Evolutionary conservation across 1,139 yeast genomes (phyloP).

Genomic region (Suhomyces panamericanus): DNA sequence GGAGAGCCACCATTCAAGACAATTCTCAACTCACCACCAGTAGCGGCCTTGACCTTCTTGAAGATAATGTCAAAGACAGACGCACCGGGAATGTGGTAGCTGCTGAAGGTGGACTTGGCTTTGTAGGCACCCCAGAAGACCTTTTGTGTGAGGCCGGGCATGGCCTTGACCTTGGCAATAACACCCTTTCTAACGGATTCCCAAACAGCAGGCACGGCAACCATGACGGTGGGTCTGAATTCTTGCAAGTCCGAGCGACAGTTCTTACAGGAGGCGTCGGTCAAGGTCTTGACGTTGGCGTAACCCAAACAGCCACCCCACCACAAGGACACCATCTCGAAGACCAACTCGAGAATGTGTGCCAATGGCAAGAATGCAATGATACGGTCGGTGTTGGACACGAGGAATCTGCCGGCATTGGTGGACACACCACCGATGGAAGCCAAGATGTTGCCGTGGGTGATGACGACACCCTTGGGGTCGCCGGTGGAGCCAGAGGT

Average conservation of each 20-base stretch:
- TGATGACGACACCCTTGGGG: constrained; percentile 94
- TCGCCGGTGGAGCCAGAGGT: constrained; percentile 98
- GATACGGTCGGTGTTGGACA: constrained; percentile 61
- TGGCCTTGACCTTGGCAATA: constrained; percentile 65
- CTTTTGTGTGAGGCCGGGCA: constrained; percentile 69
- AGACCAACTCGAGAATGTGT: constrained; percentile 89
- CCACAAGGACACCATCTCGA: constrained; percentile 74
- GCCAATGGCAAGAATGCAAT: constrained; percentile 94
- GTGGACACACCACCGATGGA: constrained; percentile 82
- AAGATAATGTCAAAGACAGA: constrained; percentile 65
- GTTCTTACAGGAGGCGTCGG: constrained; percentile 78
- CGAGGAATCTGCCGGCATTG: constrained; percentile 55
- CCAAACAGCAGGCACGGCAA: constrained; percentile 99
- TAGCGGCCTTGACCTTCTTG: constrained; percentile 88
- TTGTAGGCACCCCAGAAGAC: constrained; percentile 87
- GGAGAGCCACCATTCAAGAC: constrained; percentile 95
- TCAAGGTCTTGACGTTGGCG: constrained; percentile 88
- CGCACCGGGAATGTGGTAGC: constrained; percentile 73
- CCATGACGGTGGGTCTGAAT: constrained; percentile 91
- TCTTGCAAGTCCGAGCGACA: constrained; percentile 86
- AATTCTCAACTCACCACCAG: constrained; percentile 82
- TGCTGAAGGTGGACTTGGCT: constrained; percentile 62
- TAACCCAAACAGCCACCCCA: constrained; percentile 94
- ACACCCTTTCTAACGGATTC: constrained; percentile 95
- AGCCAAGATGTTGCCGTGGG: constrained; percentile 74